phyloP scores from a whole-genome alignment of 768 basidiomycete species.

The Auriscalpium orientale region DNA sequence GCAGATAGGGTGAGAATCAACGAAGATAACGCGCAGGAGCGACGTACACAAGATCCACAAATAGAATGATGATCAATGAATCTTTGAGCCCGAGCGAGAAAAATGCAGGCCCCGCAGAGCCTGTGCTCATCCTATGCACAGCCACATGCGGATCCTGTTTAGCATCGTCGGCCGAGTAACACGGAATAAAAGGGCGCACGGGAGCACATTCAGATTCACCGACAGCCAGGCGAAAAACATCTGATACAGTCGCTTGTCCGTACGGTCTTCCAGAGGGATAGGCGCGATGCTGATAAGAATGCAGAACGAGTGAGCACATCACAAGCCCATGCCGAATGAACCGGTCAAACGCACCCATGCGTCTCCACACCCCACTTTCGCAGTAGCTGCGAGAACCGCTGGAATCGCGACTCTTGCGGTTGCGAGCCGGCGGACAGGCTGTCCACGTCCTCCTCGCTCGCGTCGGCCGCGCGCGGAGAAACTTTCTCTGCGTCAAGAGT shows the following conservation, averaged over 20 bases:
- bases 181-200: conserved; percentile 23
- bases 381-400: conserved; percentile 22
- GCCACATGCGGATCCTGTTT: background rate
- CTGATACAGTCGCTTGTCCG: conserved; percentile 53
- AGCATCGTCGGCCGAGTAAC: background rate
- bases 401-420: background rate
- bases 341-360: conserved; percentile 26
- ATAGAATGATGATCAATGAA: conserved; percentile 31
- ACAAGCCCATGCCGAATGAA: background rate
- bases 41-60: conserved; percentile 39
- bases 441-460: background rate
- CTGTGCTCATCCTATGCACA: conserved; percentile 37
- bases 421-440: background rate
- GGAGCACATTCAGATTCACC: conserved; percentile 58
- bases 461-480: background rate
- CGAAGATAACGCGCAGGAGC: background rate
- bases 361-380: conserved; percentile 33
- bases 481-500: no score
- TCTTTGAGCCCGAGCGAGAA: conserved; percentile 39
- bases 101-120: conserved; percentile 42
- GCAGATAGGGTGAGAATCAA: conserved; percentile 1
- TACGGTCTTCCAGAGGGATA: conserved; percentile 39
- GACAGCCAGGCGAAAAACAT: conserved; percentile 71
- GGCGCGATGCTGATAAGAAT: conserved; percentile 40
- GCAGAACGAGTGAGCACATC: background rate